Percentiles rank a stretch among this genome's conserved stretches.
These are phyloP conservation scores for Chaetoceros muelleri DNA, from an alignment of 108 stramenopile species.

Conservation along the genomic window DNA sequence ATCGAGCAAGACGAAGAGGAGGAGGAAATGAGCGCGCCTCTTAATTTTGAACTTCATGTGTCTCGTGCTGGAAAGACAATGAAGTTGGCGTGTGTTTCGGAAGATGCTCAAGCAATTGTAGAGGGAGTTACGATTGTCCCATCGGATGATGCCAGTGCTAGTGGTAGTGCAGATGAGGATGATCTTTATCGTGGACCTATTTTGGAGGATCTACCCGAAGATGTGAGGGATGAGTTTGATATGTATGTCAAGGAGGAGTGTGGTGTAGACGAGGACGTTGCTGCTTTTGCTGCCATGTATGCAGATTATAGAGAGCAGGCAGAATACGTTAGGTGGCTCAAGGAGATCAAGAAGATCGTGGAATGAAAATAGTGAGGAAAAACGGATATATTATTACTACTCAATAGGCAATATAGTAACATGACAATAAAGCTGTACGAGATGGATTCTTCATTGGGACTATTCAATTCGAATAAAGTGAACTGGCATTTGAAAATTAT, in stretches of 20 bases:
- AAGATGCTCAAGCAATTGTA: slow-evolving; percentile 25
- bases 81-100: slow-evolving; percentile 40
- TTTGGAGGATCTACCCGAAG: slow-evolving; percentile 60
- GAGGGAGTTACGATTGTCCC: slow-evolving; percentile 38
- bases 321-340: slow-evolving; percentile 35
- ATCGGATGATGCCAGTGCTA: slow-evolving; percentile 21
- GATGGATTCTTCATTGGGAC: no score
- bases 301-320: slow-evolving; percentile 55
- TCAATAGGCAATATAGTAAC: neutral
- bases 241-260: slow-evolving; percentile 43
- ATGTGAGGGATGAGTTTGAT: slow-evolving; percentile 49
- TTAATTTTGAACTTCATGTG: slow-evolving; percentile 58
- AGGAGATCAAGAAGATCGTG: slow-evolving; percentile 26
- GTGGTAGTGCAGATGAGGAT: slow-evolving; percentile 16
- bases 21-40: slow-evolving; percentile 30
- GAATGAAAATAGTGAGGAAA: neutral
- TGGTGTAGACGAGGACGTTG: slow-evolving; percentile 50
- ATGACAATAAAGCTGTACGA: no score
- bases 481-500: no score
- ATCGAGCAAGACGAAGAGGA: slow-evolving; percentile 20
- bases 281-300: slow-evolving; percentile 65
- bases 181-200: slow-evolving; percentile 66
- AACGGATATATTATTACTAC: no score
- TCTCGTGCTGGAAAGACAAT: slow-evolving; percentile 65
- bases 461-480: no score